phyloP scores from a whole-genome alignment of 139 green algal genomes.

The Ulvella scutata region DNA sequence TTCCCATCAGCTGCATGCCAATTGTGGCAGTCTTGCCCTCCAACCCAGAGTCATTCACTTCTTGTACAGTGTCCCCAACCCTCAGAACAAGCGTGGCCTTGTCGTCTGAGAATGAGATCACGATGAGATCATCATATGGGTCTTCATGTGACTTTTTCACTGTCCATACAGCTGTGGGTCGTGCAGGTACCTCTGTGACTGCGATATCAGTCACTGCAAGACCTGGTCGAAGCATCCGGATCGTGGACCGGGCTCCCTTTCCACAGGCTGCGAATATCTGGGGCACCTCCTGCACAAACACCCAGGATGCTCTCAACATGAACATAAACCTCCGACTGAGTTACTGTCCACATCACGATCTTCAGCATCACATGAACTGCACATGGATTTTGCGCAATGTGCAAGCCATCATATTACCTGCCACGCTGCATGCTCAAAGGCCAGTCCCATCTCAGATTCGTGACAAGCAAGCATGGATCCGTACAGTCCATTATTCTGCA shows the following conservation, averaged over 20 bases:
- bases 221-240: slow-evolving; percentile 81
- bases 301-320: too few relatives aligned
- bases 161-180: slow-evolving; percentile 83
- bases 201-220: slow-evolving; percentile 86
- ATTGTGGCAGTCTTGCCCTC: slow-evolving; percentile 63
- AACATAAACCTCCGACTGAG: too few relatives aligned
- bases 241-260: slow-evolving; percentile 51
- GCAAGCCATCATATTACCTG: too few relatives aligned
- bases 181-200: slow-evolving; percentile 68
- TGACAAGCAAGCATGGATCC: too few relatives aligned
- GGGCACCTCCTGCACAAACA: slow-evolving; percentile 51
- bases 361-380: too few relatives aligned
- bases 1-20: slow-evolving; percentile 64
- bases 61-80: slow-evolving; percentile 95
- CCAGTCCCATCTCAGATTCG: too few relatives aligned
- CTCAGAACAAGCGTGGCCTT: slow-evolving; percentile 87
- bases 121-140: slow-evolving; percentile 34
- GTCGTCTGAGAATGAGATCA: slow-evolving; percentile 76
- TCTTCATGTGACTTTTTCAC: slow-evolving; percentile 41
- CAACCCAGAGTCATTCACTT: slow-evolving; percentile 91
- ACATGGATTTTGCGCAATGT: too few relatives aligned
- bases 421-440: too few relatives aligned
- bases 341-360: too few relatives aligned
- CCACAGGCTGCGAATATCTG: slow-evolving; percentile 86
- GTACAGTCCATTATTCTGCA: too few relatives aligned